Conservation (phyloP, 352 stramenopile species). For the Phytophthora pluvialis region DNA sequence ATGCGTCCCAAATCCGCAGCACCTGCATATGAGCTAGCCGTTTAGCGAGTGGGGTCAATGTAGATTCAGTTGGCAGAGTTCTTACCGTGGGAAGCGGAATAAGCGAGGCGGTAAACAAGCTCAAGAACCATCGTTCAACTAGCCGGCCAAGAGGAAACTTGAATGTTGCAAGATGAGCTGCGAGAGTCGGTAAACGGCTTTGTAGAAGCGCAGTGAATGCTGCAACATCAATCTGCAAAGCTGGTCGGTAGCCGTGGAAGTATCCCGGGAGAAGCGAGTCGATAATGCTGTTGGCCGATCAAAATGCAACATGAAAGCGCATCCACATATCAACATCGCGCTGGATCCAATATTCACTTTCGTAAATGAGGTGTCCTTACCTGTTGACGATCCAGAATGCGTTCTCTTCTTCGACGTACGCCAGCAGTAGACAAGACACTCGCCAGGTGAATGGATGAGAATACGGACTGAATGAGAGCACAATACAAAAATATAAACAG, state of each 20-base stretch:
- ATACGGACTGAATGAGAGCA: conserved; percentile 52
- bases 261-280: conserved; percentile 76
- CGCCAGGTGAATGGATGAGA: conserved; percentile 79
- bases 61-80: neutral
- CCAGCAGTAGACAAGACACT: conserved; percentile 68
- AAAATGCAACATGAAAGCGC: neutral
- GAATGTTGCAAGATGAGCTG: conserved; percentile 56
- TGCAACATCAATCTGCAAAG: conserved; percentile 72
- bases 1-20: conserved; percentile 80
- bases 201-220: conserved; percentile 63
- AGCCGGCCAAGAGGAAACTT: conserved; percentile 60
- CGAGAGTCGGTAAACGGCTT: conserved; percentile 57
- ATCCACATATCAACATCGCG: conserved; percentile 3
- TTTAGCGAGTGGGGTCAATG: neutral
- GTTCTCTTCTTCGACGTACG: conserved; percentile 81
- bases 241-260: conserved; percentile 77
- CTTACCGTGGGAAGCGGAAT: conserved; percentile 76
- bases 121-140: conserved; percentile 80
- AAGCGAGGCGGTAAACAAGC: conserved; percentile 68
- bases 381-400: conserved; percentile 87
- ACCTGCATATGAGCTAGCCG: conserved; percentile 36
- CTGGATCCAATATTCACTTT: neutral
- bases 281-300: conserved; percentile 48
- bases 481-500: neutral
- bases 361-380: conserved; percentile 26